A percentile compares a stretch with the other conserved stretches of the same genome.
Evolutionary conservation across 2,329 filamentous ascomycete species (phyloP).

Genomic region (Calycina herbarum): DNA sequence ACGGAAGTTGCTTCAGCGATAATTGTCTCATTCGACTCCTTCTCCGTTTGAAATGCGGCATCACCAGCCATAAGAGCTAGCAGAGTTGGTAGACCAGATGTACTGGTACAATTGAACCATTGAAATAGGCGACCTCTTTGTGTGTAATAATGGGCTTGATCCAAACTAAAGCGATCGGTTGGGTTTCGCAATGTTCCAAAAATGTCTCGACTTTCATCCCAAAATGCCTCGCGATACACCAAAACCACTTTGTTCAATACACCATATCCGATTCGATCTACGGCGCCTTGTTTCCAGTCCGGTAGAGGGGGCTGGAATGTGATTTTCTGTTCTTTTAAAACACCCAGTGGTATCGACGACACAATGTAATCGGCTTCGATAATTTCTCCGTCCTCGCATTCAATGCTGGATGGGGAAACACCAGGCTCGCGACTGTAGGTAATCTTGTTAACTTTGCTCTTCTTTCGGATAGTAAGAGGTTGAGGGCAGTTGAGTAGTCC

Average conservation of each 20-base stretch:
- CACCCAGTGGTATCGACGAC: constrained; percentile 84
- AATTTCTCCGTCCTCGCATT: constrained; percentile 74
- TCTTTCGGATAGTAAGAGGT: constrained; percentile 74
- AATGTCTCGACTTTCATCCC: constrained; percentile 87
- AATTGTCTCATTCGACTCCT: constrained; percentile 70
- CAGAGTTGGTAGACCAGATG: constrained; percentile 81
- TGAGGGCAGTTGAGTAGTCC: constrained; percentile 78
- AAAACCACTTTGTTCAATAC: constrained; percentile 93
- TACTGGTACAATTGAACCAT: constrained; percentile 95
- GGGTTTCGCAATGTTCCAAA: constrained; percentile 87
- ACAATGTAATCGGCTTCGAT: constrained; percentile 90
- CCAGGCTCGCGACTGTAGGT: constrained; percentile 55
- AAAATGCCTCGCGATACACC: constrained; percentile 86
- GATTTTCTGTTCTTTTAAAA: constrained; percentile 80
- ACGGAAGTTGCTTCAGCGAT: constrained; percentile 78
- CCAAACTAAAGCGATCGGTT: constrained; percentile 65
- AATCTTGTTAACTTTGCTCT: constrained; percentile 71
- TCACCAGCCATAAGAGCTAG: constrained; percentile 95
- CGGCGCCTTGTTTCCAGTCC: constrained; percentile 77
- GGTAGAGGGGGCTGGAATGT: constrained; percentile 91
- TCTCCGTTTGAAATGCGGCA: constrained; percentile 85
- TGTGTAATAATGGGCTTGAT: constrained; percentile 75
- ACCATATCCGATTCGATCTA: constrained; percentile 85
- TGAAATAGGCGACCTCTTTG: constrained; percentile 92
- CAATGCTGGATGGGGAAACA: constrained; percentile 56